Evolutionary conservation across 2,329 filamentous ascomycete genomes (phyloP), one percentile per base, ranked within the genome.

Genomic region (Magnaporthiopsis incrustans): DNA sequence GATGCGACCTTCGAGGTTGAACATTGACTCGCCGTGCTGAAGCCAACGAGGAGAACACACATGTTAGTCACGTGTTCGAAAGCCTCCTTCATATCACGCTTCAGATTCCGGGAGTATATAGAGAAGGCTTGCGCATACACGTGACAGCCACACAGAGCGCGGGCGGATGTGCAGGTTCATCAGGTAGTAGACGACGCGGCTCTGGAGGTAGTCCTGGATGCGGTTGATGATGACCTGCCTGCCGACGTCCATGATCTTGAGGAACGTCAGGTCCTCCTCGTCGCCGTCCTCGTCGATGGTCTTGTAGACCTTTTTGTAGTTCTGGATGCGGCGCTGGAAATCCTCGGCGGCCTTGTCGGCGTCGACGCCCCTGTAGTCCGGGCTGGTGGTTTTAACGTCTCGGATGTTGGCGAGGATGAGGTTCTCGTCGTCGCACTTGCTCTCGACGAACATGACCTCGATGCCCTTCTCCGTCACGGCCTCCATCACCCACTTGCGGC

Each of bases 161-260:
- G 94, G 94, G 68, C 94, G 94, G 75, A 99, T 99, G 78, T 99
- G 95, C 56, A 99, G 82, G 74, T 98, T 99, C 88, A 98, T 97
- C 65, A 98, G 86, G 75, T 97, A 99, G 77, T 99, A 99, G 59
- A 99, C 94, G 59, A 99, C 89, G 65, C 95, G 89, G 75, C 92
- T 97, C 75, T 97, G 95, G 33, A 99, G 82, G 73, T 99, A 99
- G 77, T 99, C 95, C 73, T 92, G 89, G 72, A 99, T 97, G 73
- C 90, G 89, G 78, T 98, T 99, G 84, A 99, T 98, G 72, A 98
- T 95, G 73, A 98, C 93, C 73, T 96, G 92, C 69, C 91, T 91
- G 65, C 95, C 93, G 15, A 98, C 92, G 72, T 99, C 89, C 82
- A 98, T 96, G 73, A 99, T 89, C 78, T 99, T 98, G 73, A 98